A percentile compares a stretch with the other conserved stretches of the same genome.
phyloP scores from a whole-genome alignment of 495 filamentous ascomycete species.

The Trichocladium uniseriatum region DNA sequence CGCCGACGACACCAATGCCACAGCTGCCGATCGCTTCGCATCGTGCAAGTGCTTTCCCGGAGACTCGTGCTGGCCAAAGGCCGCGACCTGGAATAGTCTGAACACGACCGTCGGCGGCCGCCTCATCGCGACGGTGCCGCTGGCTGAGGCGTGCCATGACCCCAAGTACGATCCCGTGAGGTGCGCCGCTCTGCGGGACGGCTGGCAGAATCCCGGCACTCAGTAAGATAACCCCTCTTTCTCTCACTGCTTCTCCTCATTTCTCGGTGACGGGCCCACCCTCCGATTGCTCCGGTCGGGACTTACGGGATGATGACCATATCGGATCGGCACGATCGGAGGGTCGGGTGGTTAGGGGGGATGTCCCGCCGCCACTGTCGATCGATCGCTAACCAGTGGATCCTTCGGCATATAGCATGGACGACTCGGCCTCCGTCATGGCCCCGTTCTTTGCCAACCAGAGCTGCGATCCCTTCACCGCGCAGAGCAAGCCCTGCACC shows the following conservation, averaged over 20 bases:
- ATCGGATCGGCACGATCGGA: too few relatives aligned
- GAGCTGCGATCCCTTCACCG: slow-evolving; percentile 29
- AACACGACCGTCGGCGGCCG: slow-evolving; percentile 37
- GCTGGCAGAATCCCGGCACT: slow-evolving; percentile 23
- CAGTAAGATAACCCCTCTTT: too few relatives aligned
- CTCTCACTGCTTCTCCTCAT: too few relatives aligned
- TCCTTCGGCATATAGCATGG: slow-evolving; percentile 25
- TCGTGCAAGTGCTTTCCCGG: slow-evolving; percentile 47
- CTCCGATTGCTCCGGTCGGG: background rate
- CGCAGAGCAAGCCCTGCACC: slow-evolving; percentile 31
- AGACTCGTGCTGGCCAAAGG: slow-evolving; percentile 40
- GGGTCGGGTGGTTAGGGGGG: too few relatives aligned
- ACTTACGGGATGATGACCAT: too few relatives aligned
- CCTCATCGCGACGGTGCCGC: slow-evolving; percentile 43
- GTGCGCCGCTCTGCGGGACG: slow-evolving; percentile 16
- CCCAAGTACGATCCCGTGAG: slow-evolving; percentile 18
- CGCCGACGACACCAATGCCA: background rate
- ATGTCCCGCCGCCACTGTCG: too few relatives aligned
- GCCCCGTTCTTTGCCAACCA: slow-evolving; percentile 40
- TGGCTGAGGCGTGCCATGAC: slow-evolving; percentile 42
- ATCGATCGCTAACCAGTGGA: slow-evolving; percentile 24
- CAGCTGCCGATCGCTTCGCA: background rate
- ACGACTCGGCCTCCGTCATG: slow-evolving; percentile 36
- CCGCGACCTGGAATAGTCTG: slow-evolving; percentile 33
- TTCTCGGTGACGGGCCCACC: too few relatives aligned